Base-by-base conservation (phyloP, 768 basidiomycete genomes). In the Thelephora aurantiotincta region DNA sequence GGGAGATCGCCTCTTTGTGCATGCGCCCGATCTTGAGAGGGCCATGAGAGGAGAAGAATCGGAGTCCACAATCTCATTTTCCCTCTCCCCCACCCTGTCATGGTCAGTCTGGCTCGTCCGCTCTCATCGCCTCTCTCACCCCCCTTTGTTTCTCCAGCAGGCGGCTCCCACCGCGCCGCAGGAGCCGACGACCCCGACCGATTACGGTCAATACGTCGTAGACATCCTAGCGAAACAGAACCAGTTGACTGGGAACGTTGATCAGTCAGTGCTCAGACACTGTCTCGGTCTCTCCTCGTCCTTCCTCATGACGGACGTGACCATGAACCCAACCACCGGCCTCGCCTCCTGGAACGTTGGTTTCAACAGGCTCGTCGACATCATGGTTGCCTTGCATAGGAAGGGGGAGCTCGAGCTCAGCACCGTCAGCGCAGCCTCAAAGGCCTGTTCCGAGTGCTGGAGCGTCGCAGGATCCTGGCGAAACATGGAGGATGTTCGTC, bases 361-460 rank as follows among this genome's bases (percentile, higher is more conserved):
- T 2, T 74, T 90, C 56, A 71, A 70, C 60, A 68, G 74, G 11
- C 69, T 89, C 23, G 76, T 85, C 23, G 86, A 89, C 53, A 66
- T 88, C 45, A 65, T 85, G 44, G 69, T 82, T 44, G 80, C 74
- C n/a, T 71, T 90, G 30, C 81, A 90, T 56, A 62, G 65, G 26
- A 68, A 74, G 46, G 66, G 69, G 19, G 82, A 85, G 52, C 71
- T 89, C 36, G 81, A 88, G 54, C 65, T 82, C n/a, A 82, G 81
- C 52, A 88, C 87, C 5, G 60, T 89, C 37, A 78, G 77, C 56
- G 77, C 73, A 36, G 82, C 82, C 6, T 78, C 78, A 44, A 74
- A 70, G 55, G 68, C 74, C 12, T 86, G 84, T 55, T 82, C 81
- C 14, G 87, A 90, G 58, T 86, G 85, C 59, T 90, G 86, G 86